Conservation (phyloP, 805 yeast species). For the Lipomyces spencermartinsiae region DNA sequence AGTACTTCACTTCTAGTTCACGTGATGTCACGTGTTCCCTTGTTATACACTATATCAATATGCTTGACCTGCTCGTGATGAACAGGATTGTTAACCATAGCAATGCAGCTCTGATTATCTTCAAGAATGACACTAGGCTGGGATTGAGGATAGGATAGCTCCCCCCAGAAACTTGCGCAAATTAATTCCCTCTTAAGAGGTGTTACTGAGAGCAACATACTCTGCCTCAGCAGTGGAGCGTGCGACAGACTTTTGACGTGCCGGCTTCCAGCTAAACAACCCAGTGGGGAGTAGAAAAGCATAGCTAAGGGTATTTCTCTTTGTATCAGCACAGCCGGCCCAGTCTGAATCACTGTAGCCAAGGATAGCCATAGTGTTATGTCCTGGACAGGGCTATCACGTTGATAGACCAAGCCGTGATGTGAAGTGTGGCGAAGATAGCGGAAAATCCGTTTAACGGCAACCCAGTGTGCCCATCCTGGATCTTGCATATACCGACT, state of each 20-base stretch:
- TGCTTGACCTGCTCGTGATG: conserved; percentile 11
- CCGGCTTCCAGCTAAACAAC: no score
- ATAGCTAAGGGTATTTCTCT: no score
- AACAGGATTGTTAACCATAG: not conserved
- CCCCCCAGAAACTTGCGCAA: no score
- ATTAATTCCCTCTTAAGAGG: no score
- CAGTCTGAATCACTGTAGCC: not conserved
- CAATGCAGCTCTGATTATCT: not conserved
- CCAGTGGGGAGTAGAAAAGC: no score
- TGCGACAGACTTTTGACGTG: no score
- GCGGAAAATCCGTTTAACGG: not conserved
- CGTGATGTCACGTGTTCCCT: not conserved
- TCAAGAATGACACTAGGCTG: no score
- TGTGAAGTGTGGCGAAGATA: not conserved
- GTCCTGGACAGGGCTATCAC: not conserved
- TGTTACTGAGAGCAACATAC: no score
- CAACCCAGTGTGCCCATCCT: not conserved
- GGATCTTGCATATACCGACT: not conserved
- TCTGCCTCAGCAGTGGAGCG: no score
- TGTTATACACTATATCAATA: conserved; percentile 1
- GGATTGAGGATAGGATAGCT: no score
- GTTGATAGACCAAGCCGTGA: not conserved
- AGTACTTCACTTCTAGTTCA: not conserved
- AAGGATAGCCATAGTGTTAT: not conserved
- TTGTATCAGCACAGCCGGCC: not conserved